Evolutionary conservation across 306 rosid genomes (phyloP), one percentile per base, ranked within the genome.

Genomic region (Styphnolobium japonicum): DNA sequence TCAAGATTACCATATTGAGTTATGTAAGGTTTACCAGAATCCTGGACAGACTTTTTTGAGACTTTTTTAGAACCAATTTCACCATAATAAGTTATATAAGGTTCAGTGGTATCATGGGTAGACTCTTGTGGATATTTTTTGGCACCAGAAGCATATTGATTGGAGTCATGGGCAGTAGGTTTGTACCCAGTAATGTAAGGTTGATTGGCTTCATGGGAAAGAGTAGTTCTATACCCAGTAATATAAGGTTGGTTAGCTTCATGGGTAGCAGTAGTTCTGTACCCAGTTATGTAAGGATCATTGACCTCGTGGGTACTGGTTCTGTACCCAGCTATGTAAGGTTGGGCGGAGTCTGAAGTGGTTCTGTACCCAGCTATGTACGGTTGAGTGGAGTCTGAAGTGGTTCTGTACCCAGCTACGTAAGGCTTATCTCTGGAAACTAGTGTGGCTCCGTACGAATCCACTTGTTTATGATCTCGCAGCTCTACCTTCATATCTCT

Each of bases 401-500:
- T 66, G 42, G 52, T 10, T n/a, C 6, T 66, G 74, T 77, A 71
- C 3, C 29, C 10, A 2, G 45, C 15, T 9, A 19, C 0, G 34
- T 75, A 83, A 10, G 74, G 9, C 1, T 11, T 6, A 4, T 71
- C 82, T 21, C 11, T 67, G 40, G 67, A 40, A 2, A 10, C 36
- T 7, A 36, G 15, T 23, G 43, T 16, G 18, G 57, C 46, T 62
- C 48, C 27, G 4, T 36, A 42, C 1, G 23, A 45, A 27, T 62
- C 33, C 33, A 37, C 55, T 8, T 52, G 66, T 36, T 80, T 33
- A 1, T 40, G 10, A 14, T 42, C 77, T 23, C 2, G 18, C n/a
- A 16, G 1, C 34, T 45, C 71, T 29, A 10, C 76, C 52, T 62
- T 70, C 16, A 45, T 10, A 4, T 82, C 82, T 75, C 77, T 61